These are phyloP conservation scores for Candida piceae DNA, from an alignment of 805 yeast species.

Conservation along the genomic window DNA sequence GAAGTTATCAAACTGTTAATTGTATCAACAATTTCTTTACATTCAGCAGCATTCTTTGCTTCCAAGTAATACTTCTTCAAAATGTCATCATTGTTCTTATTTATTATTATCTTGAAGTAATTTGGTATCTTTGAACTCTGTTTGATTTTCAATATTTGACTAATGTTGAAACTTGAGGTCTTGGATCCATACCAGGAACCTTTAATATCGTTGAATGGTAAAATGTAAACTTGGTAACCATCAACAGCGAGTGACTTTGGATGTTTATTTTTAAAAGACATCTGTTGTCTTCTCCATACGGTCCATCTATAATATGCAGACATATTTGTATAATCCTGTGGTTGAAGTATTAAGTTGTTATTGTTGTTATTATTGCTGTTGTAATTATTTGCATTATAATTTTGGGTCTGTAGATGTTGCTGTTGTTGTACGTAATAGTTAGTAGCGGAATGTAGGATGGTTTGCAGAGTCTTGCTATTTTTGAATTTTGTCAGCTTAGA, in stretches of 20 bases:
- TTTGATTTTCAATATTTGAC: constrained; percentile 69
- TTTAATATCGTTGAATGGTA: constrained; percentile 74
- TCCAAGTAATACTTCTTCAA: constrained; percentile 85
- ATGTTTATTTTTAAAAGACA: constrained; percentile 73
- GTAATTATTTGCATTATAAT: constrained; percentile 2
- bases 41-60: constrained; percentile 54
- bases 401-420: constrained; percentile 4
- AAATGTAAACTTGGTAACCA: constrained; percentile 87
- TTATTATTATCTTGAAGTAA: constrained; percentile 76
- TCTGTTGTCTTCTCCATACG: constrained; percentile 84
- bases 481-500: constrained; percentile 21
- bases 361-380: not conserved
- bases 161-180: constrained; percentile 81
- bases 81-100: constrained; percentile 48
- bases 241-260: constrained; percentile 84
- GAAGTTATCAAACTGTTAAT: constrained; percentile 54
- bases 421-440: constrained; percentile 4
- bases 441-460: constrained; percentile 20
- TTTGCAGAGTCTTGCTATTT: constrained; percentile 21
- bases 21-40: constrained; percentile 72
- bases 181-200: constrained; percentile 63
- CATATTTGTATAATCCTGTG: constrained; percentile 8
- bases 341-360: not conserved
- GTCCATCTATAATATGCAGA: constrained; percentile 76
- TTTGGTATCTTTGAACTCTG: constrained; percentile 71